A percentile compares a stretch with the other conserved stretches of the same genome.
Evolutionary conservation across 441 rosid genomes (phyloP).

Genomic region (Gossypium schwendimanii): DNA sequence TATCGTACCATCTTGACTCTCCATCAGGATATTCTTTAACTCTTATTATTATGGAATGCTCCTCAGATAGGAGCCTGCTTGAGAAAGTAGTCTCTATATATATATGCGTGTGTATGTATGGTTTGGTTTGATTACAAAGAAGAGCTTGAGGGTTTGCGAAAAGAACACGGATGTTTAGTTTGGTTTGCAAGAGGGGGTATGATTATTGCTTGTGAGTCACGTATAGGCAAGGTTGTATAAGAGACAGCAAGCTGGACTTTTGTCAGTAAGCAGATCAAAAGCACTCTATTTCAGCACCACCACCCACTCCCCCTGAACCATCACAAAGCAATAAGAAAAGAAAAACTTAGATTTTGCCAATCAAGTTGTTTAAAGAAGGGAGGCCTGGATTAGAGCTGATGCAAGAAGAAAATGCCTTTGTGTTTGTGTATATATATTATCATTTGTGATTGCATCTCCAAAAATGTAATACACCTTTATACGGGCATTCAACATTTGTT

Average conservation of each 20-base stretch:
- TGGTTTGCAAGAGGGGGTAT: not conserved
- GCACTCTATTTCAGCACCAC: not conserved
- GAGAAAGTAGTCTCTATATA: not conserved
- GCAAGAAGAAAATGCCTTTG: not conserved
- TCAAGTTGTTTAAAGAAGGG: not conserved
- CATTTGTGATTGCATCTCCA: too few species aligned
- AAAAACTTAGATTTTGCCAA: not conserved
- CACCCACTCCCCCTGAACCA: not conserved
- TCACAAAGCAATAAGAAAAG: not conserved
- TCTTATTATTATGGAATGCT: not conserved
- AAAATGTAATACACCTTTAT: too few species aligned
- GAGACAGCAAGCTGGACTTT: not conserved
- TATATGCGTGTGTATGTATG: not conserved
- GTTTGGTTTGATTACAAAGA: not conserved
- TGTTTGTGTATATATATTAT: too few species aligned
- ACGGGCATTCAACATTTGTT: too few species aligned
- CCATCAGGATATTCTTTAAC: not conserved
- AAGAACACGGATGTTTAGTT: slow-evolving; percentile 1
- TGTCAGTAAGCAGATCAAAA: slow-evolving; percentile 8
- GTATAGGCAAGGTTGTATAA: slow-evolving; percentile 8
- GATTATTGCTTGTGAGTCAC: slow-evolving; percentile 13
- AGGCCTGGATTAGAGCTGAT: not conserved
- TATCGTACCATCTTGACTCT: too few species aligned
- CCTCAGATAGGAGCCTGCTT: not conserved
- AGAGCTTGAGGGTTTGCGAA: not conserved